A percentile compares a stretch with the other conserved stretches of the same genome.
phyloP scores from a whole-genome alignment of 805 yeast species.

The Nakazawaea populi region DNA sequence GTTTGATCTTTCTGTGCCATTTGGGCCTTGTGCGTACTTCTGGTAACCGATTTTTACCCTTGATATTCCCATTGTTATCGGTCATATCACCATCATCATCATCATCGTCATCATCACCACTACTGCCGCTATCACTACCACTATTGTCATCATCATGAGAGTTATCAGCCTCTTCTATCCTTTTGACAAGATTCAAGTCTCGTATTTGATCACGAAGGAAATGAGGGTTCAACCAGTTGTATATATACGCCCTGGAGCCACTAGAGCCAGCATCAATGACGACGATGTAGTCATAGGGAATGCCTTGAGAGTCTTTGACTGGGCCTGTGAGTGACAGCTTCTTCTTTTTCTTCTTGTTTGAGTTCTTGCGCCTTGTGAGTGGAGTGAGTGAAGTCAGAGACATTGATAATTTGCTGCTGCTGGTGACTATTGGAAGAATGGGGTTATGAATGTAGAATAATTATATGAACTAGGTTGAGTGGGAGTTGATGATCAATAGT shows the following conservation, averaged over 20 bases:
- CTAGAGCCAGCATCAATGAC: slow-evolving; percentile 63
- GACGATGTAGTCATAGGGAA: slow-evolving; percentile 55
- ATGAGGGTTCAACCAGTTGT: slow-evolving; percentile 45
- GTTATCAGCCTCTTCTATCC: not conserved
- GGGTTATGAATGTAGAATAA: not conserved
- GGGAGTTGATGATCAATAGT: too few relatives aligned
- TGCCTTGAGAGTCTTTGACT: slow-evolving; percentile 30
- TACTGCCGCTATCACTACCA: slow-evolving; percentile 13
- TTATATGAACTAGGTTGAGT: too few relatives aligned
- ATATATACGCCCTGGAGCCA: slow-evolving; percentile 57
- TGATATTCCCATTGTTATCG: slow-evolving; percentile 16
- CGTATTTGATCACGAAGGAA: slow-evolving; percentile 18
- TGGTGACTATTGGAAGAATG: not conserved
- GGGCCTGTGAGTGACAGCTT: slow-evolving; percentile 21
- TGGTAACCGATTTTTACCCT: slow-evolving; percentile 20
- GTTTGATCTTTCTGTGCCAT: slow-evolving; percentile 49
- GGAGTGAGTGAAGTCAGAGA: not conserved
- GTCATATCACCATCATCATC: slow-evolving; percentile 6
- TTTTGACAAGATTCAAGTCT: slow-evolving; percentile 15
- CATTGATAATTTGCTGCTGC: not conserved
- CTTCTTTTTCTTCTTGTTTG: slow-evolving; percentile 1
- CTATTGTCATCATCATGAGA: not conserved
- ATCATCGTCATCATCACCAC: slow-evolving; percentile 13
- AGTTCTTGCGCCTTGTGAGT: not conserved
- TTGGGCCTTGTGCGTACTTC: slow-evolving; percentile 26